phyloP scores from a whole-genome alignment of 495 filamentous ascomycete species.

The Penicillium canescens region DNA sequence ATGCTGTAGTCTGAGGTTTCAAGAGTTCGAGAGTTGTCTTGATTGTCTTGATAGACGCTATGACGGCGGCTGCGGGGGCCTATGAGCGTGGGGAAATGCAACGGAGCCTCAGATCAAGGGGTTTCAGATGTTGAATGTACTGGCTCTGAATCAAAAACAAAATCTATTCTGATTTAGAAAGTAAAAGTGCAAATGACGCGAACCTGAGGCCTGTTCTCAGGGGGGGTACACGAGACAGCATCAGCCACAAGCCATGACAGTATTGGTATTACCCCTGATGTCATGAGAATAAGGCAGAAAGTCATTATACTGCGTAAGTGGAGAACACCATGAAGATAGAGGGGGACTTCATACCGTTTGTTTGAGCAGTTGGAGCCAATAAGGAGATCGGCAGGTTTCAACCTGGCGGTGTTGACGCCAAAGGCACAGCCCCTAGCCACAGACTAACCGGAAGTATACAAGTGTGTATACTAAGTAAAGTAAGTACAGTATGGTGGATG shows the following conservation, averaged over 20 bases:
- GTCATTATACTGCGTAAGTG: conserved; percentile 1
- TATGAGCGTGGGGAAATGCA: conserved; percentile 12
- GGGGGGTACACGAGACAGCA: conserved; percentile 22
- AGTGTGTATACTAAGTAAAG: too few relatives aligned
- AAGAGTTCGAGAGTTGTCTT: conserved; percentile 11
- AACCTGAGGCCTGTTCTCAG: conserved; percentile 1
- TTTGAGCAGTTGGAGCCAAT: neutral
- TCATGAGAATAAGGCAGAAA: neutral
- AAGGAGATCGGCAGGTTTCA: too few relatives aligned
- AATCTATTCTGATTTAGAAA: neutral
- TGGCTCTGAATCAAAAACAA: conserved; percentile 11
- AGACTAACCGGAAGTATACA: too few relatives aligned
- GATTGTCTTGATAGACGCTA: conserved; percentile 24
- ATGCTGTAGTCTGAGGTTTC: neutral
- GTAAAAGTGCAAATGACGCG: conserved; percentile 10
- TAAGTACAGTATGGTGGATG: too few relatives aligned
- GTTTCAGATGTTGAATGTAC: neutral
- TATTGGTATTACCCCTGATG: conserved; percentile 8
- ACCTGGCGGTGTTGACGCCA: too few relatives aligned
- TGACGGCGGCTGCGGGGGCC: conserved; percentile 14
- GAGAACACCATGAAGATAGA: neutral
- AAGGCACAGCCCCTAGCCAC: too few relatives aligned
- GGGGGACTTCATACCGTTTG: neutral
- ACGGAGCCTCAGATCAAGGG: conserved; percentile 3
- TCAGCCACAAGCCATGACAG: conserved; percentile 24